These are phyloP conservation scores for Metarhizium album DNA, from an alignment of 2,329 filamentous ascomycete genomes.

Conservation along the genomic window DNA sequence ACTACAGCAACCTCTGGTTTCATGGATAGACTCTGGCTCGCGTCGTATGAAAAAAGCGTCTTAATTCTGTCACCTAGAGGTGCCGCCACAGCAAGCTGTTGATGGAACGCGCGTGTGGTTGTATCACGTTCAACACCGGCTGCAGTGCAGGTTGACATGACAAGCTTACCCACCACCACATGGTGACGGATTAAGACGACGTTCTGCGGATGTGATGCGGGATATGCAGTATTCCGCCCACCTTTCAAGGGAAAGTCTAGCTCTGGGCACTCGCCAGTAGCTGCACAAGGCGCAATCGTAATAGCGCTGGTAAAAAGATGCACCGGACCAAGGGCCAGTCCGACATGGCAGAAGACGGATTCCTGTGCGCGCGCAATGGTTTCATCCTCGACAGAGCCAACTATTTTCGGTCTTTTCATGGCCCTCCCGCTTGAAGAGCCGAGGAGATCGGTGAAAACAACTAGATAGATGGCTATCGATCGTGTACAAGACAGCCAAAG, in stretches of 20 bases:
- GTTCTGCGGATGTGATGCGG: slow-evolving; percentile 17
- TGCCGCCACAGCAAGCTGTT: too few relatives aligned
- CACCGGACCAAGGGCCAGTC: slow-evolving; percentile 18
- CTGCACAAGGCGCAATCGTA: slow-evolving; percentile 17
- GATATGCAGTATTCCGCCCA: slow-evolving; percentile 17
- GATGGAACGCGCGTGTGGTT: too few relatives aligned
- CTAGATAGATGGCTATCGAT: slow-evolving; percentile 20
- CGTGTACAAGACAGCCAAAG: slow-evolving; percentile 16
- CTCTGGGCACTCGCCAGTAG: slow-evolving; percentile 23
- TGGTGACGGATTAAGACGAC: slow-evolving; percentile 23
- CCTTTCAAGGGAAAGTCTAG: slow-evolving; percentile 25
- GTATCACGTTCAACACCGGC: too few relatives aligned
- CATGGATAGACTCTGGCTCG: too few relatives aligned
- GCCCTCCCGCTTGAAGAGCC: slow-evolving; percentile 13
- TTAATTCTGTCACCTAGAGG: too few relatives aligned
- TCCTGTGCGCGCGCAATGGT: slow-evolving; percentile 15
- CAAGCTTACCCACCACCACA: slow-evolving; percentile 21
- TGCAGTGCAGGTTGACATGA: slow-evolving; percentile 29
- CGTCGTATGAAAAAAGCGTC: too few relatives aligned
- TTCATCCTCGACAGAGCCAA: slow-evolving; percentile 11
- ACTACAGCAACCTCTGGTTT: too few relatives aligned
- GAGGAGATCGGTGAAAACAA: slow-evolving; percentile 21
- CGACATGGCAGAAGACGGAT: slow-evolving; percentile 23
- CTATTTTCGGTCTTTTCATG: slow-evolving; percentile 5
- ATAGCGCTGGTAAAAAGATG: slow-evolving; percentile 6